Percentiles rank a stretch among this genome's conserved stretches.
Evolutionary conservation across 176 grass and related monocot genomes (phyloP).

Genomic region (Neostapfia colusana): DNA sequence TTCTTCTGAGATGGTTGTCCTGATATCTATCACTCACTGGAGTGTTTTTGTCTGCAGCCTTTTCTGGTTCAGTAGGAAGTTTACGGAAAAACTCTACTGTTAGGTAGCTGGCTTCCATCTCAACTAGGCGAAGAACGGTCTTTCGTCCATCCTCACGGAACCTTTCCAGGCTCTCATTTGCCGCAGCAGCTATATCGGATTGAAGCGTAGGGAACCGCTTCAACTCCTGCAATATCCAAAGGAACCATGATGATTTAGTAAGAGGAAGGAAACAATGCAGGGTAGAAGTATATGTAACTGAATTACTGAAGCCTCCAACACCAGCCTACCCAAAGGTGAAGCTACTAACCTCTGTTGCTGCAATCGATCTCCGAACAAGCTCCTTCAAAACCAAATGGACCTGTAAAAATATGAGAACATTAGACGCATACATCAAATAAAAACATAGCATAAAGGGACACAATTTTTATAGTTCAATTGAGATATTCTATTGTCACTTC

Average conservation of each 20-base stretch:
- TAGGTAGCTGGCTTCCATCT: conserved; percentile 96
- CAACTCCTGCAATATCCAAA: conserved; percentile 64
- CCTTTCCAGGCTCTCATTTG: conserved; percentile 94
- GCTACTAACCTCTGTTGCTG: conserved; percentile 79
- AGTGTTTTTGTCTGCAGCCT: conserved; percentile 59
- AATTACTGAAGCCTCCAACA: too few species aligned
- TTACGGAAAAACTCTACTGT: conserved; percentile 99
- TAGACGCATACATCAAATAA: conserved; percentile 1
- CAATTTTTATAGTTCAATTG: background rate
- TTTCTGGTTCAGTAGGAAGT: conserved; percentile 94
- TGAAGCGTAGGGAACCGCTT: conserved; percentile 99
- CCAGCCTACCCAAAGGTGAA: background rate
- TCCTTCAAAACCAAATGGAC: conserved; percentile 98
- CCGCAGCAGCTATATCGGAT: conserved; percentile 91
- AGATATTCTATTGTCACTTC: background rate
- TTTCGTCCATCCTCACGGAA: conserved; percentile 91
- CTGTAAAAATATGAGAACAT: conserved; percentile 52
- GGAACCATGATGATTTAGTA: background rate
- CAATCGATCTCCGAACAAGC: conserved; percentile 86
- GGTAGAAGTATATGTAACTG: background rate
- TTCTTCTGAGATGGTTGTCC: conserved; percentile 92
- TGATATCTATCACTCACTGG: conserved; percentile 79
- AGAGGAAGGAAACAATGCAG: conserved; percentile 17
- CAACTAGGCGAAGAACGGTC: conserved; percentile 92
- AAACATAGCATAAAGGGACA: background rate